Percentiles rank a stretch among this genome's conserved stretches.
Evolutionary conservation across 371 early-diverging fungal genomes (phyloP).

Genomic region (Chytridiales sp.): DNA sequence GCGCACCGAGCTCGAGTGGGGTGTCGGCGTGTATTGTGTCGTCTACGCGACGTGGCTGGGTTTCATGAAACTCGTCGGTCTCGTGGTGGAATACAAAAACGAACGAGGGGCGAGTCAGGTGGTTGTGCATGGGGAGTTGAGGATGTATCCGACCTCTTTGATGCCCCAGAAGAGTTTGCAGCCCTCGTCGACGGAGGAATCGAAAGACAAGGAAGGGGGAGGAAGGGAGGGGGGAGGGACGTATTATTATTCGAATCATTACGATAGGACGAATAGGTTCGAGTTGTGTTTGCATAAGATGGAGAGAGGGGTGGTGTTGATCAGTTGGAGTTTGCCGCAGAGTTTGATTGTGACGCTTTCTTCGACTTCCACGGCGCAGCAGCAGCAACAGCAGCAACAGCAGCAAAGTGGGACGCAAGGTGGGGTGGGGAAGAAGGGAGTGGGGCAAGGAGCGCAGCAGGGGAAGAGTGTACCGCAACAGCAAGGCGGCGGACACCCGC

Average conservation of each 20-base stretch:
- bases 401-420: not conserved
- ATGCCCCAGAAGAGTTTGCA: no score
- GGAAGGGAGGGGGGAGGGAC: no score
- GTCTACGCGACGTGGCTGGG: slow-evolving; percentile 4
- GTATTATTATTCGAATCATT: slow-evolving; percentile 18
- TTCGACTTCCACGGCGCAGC: not conserved
- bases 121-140: slow-evolving; percentile 9
- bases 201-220: no score
- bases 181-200: no score
- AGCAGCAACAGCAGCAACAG: not conserved
- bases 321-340: slow-evolving; percentile 13
- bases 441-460: no score
- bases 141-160: slow-evolving; percentile 3
- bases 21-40: slow-evolving; percentile 8
- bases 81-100: slow-evolving; percentile 6
- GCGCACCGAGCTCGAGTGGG: not conserved
- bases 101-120: slow-evolving; percentile 3
- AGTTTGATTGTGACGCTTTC: slow-evolving; percentile 8
- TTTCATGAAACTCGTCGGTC: not conserved
- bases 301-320: not conserved
- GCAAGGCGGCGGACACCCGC: not conserved
- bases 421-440: no score
- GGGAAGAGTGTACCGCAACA: not conserved
- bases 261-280: slow-evolving; percentile 10
- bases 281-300: slow-evolving; percentile 6